Evolutionary conservation across 192 early-diverging fungal genomes (phyloP), one percentile per base, ranked within the genome.

Genomic region (Coemansia sp.): DNA sequence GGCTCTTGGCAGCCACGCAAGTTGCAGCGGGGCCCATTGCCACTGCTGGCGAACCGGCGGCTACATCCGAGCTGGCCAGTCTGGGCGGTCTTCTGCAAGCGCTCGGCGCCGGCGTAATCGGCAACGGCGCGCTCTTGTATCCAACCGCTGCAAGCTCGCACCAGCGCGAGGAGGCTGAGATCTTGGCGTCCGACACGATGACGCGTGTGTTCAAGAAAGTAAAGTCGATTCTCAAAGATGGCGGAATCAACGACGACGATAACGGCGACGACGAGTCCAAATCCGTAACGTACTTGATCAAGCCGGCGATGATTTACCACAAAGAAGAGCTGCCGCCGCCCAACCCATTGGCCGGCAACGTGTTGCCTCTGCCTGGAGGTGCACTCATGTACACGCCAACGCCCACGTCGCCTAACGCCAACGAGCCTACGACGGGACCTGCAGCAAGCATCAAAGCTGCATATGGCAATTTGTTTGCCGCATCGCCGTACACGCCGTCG

Each of bases 301-400:
- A 79, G 71, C 76, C 76, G 0, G 76, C 76, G 1, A 54, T 79
- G 71, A 73, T 79, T 43, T 79, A 72, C 76, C 76, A 79, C 71
- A 72, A 73, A 60, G 76, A 79, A 38, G 76, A 73, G 64, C 59
- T 79, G 14, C 67, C 76, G 56, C 75, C 75, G n/a, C 70, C 76
- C 19, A 79, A 79, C 55, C 70, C 70, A 0, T 61, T 78, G 3
- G 76, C 64, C 6, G 76, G 76, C 38, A 78, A 78, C 60, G 76
- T 73, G 31, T 55, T 79, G 21, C 76, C 76, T 0, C 56, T 79
- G 16, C 76, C 76, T 0, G 76, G 76, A 17, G 76, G 76, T 1
- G 76, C 76, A n/a, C 70, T 79, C 9, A 57, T 79, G 39, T 73
- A 79, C 67, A 79, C 76, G 55, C 76, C 76, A 0, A 65, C 70